These are phyloP conservation scores for Pleurotus cornucopiae DNA, from an alignment of 768 basidiomycete species.

Conservation along the genomic window DNA sequence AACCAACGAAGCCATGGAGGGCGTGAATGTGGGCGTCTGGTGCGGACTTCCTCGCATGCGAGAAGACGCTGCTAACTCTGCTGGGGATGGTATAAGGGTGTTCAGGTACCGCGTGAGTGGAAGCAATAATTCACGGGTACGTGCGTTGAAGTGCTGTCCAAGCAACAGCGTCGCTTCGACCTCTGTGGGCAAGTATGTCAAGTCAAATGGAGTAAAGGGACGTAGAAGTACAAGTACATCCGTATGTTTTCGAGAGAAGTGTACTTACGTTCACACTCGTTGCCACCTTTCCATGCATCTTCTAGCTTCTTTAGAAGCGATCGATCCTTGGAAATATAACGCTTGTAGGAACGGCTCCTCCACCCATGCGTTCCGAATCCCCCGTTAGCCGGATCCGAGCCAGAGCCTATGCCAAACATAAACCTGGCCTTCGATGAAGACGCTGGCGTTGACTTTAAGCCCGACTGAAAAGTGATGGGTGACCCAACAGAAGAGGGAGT, in stretches of 20 bases:
- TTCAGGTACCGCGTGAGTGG: slow-evolving; percentile 92
- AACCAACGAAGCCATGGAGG: slow-evolving; percentile 5
- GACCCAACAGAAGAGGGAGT: neutral
- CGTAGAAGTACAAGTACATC: slow-evolving; percentile 34
- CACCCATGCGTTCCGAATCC: slow-evolving; percentile 40
- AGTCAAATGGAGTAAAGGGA: slow-evolving; percentile 8
- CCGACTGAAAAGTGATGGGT: neutral
- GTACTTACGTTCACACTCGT: slow-evolving; percentile 22
- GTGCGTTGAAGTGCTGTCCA: slow-evolving; percentile 77
- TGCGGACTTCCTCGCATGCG: slow-evolving; percentile 13
- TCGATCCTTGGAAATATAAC: slow-evolving; percentile 84
- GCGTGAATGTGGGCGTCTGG: slow-evolving; percentile 7
- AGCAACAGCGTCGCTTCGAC: slow-evolving; percentile 61
- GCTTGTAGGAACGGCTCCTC: slow-evolving; percentile 74
- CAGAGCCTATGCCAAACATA: slow-evolving; percentile 6
- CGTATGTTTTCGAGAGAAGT: neutral
- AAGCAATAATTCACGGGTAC: slow-evolving; percentile 82
- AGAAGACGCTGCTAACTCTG: slow-evolving; percentile 37
- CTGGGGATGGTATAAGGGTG: slow-evolving; percentile 73
- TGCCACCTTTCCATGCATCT: slow-evolving; percentile 46
- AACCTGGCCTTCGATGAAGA: slow-evolving; percentile 20
- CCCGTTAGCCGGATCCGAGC: neutral
- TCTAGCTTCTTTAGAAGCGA: slow-evolving; percentile 70
- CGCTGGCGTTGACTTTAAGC: neutral
- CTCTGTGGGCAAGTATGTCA: slow-evolving; percentile 30